Evolutionary conservation across 164 flowering plant species (phyloP), one percentile per base, ranked within the genome.

Genomic region (Macadamia tetraphylla): DNA sequence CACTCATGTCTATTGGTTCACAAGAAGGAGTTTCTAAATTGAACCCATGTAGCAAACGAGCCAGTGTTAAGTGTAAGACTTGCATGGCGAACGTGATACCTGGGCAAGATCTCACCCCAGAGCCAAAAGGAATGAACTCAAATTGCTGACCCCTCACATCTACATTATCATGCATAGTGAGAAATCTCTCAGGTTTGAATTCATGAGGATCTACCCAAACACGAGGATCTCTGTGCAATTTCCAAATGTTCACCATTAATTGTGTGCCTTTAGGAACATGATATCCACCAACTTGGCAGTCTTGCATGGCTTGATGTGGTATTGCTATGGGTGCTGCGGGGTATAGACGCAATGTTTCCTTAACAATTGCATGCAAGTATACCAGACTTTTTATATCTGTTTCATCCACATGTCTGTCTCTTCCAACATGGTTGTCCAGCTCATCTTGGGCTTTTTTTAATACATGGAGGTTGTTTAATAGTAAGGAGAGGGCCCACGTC

Each of bases 1-100:
- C 74, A 35, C 49, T 71, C 74, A 71, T 71, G n/a, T 71, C 70
- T 23, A 71, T 18, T 0, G 74, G 44, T 66, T 51, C 60, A 52
- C 29, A 17, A 0, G 60, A 60, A 3, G 64, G 65, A 3, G 60
- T 11, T 5, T 23, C n/a, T 13, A 71, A 48, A 1, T 72, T 40
- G 35, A 66, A 72, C 9, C 62, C 62, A 61, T 72, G 75, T 1
- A 72, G 43, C 57, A 72, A 29, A 55, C 64, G 68, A 35, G 70
- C 75, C 6, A 72, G 17, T 18, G 70, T 60, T 14, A 72, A 43
- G 18, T 60, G 53, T 56, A 67, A 35, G 6, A 61, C 49, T 30
- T 66, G 52, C 4, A 66, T 51, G 5, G 70, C 65, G 10, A 60
- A 66, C 0, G 60, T 18, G 3, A 61, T 72, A 9, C 70, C 75